Conservation (phyloP, 2,329 filamentous ascomycete species). For the Mycosphaerella arachidis region DNA sequence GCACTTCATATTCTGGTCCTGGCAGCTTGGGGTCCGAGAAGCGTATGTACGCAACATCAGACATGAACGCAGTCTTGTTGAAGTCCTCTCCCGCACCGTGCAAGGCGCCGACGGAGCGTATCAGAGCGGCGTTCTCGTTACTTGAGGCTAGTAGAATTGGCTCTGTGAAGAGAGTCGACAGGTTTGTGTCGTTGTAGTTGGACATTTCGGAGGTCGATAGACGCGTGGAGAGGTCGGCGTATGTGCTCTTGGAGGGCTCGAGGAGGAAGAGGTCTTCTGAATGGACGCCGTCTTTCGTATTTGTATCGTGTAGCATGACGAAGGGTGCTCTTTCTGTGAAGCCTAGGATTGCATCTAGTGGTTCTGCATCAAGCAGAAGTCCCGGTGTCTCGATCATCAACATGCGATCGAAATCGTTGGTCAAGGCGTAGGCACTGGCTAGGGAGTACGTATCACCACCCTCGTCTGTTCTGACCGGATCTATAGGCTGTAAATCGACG, state of each 20-base stretch:
- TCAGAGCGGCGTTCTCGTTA: conserved; percentile 21
- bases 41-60: conserved; percentile 43
- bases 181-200: conserved; percentile 29
- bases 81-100: conserved; percentile 33
- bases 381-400: conserved; percentile 44
- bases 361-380: conserved; percentile 43
- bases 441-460: conserved; percentile 38
- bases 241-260: conserved; percentile 19
- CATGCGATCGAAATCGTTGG: conserved; percentile 41
- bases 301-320: conserved; percentile 28
- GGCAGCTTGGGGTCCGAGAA: conserved; percentile 46
- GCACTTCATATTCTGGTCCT: conserved; percentile 49
- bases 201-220: conserved; percentile 11
- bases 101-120: conserved; percentile 30
- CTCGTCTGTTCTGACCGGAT: conserved; percentile 33
- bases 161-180: conserved; percentile 27
- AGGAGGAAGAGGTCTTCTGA: conserved; percentile 34
- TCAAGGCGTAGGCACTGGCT: conserved; percentile 42
- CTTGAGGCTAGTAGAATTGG: conserved; percentile 27
- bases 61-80: conserved; percentile 43
- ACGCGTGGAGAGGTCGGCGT: conserved; percentile 17
- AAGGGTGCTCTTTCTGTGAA: conserved; percentile 29
- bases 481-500: conserved; percentile 43
- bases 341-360: conserved; percentile 39
- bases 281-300: conserved; percentile 26